Percentiles rank a stretch among this genome's conserved stretches.
These are phyloP conservation scores for Aspergillus sojae DNA, from an alignment of 2,329 filamentous ascomycete genomes.

Conservation along the genomic window DNA sequence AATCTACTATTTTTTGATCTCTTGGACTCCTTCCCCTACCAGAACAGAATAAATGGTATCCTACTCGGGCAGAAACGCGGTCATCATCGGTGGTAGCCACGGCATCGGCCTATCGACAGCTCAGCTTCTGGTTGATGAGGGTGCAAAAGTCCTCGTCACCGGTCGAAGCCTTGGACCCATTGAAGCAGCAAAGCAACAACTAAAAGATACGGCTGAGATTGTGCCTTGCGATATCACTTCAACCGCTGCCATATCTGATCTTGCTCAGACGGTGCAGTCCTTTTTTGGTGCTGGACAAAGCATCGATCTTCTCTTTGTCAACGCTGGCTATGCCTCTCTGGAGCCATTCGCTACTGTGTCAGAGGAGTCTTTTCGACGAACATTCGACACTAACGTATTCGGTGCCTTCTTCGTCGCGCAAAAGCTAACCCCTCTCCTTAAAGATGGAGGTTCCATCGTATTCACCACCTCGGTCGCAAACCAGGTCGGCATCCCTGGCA, in stretches of 20 bases:
- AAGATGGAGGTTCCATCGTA: constrained; percentile 15
- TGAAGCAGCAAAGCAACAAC: background rate
- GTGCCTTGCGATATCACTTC: constrained; percentile 13
- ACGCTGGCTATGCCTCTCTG: constrained; percentile 15
- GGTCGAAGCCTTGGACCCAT: constrained; percentile 15
- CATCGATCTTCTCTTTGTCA: constrained; percentile 15
- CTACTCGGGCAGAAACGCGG: constrained; percentile 8
- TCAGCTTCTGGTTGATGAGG: constrained; percentile 10
- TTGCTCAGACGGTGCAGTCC: background rate
- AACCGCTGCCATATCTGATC: background rate
- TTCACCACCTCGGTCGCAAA: constrained; percentile 14
- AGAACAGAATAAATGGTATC: background rate
- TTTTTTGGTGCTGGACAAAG: constrained; percentile 1
- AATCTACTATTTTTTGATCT: background rate
- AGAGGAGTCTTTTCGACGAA: constrained; percentile 10
- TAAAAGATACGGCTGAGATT: constrained; percentile 7
- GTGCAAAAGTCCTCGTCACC: constrained; percentile 15
- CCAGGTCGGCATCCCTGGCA: constrained; percentile 10
- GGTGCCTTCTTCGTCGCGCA: constrained; percentile 15
- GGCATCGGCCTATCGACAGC: constrained; percentile 18
- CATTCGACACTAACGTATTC: constrained; percentile 16
- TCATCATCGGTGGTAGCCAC: constrained; percentile 18
- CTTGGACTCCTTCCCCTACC: no score
- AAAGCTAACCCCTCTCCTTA: constrained; percentile 7
- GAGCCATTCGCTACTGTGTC: constrained; percentile 11